Base-by-base conservation (phyloP, 2,329 filamentous ascomycete genomes). In the Curvularia eragrostidis region DNA sequence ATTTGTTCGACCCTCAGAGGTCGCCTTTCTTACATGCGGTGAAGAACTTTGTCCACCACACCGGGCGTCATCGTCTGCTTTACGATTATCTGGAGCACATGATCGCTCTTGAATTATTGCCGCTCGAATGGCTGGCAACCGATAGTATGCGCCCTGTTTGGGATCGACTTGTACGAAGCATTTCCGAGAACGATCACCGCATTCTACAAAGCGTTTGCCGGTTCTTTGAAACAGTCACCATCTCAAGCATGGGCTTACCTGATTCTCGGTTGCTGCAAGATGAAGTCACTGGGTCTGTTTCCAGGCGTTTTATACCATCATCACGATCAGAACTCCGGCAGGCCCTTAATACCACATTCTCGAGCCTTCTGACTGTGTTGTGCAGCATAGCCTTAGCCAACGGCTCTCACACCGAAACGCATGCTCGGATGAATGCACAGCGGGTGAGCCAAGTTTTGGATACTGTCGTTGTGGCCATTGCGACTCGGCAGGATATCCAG, bases 41-140 rank as follows among this genome's bases (percentile, higher is more conserved):
- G 21, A 68, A 70, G 23, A 55, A 47, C 4, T 76, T 74, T 51
- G 73, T 72, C 6, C 59, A 68, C 6, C 59, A 58, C 43, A 71
- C 69, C 5, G 64, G 71, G n/a, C 69, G 73, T 10, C 54, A 70
- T 56, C 64, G 68, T 18, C 70, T 77, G 19, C 62, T 77, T 3
- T 77, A 73, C 54, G 70, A 75, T n/a, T 44, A 72, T 3, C 55
- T 78, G 2, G 69, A 71, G 42, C 66, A 69, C 34, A 68, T 78
- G 68, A 58, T 79, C 15, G 68, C 68, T 10, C 61, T 73, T 43
- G 70, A 75, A 34, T 65, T 73, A 12, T 51, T 78, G 9, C 75
- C 75, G 3, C 49, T 78, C 9, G 75, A 77, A 51, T 78, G 77
- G 77, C 59, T 78, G 15, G 75, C 76, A 2, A 77, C 76, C 2